These are phyloP conservation scores for Knufia petricola DNA, from an alignment of 2,329 filamentous ascomycete species.

Conservation along the genomic window DNA sequence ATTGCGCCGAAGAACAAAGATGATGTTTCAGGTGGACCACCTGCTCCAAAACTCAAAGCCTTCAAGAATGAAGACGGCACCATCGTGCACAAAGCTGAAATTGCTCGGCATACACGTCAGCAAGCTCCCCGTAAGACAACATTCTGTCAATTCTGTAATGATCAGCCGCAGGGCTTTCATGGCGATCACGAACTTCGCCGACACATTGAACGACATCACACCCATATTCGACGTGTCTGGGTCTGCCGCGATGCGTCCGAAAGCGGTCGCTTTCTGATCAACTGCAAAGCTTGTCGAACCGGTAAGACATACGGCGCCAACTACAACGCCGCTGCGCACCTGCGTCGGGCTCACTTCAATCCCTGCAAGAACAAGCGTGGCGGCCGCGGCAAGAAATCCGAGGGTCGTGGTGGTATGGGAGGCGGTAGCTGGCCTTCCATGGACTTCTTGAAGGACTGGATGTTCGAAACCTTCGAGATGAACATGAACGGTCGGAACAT, in stretches of 20 bases:
- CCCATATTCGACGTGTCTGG: constrained; percentile 49
- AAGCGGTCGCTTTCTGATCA: constrained; percentile 56
- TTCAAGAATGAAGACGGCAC: constrained; percentile 45
- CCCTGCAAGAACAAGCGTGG: constrained; percentile 48
- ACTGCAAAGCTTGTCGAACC: constrained; percentile 73
- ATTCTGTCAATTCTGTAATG: constrained; percentile 59
- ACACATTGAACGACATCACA: constrained; percentile 60
- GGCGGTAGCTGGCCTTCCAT: constrained; percentile 54
- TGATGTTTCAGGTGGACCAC: constrained; percentile 19
- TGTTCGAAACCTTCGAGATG: constrained; percentile 46
- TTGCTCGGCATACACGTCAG: constrained; percentile 46
- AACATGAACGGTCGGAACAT: constrained; percentile 19
- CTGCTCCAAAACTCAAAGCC: constrained; percentile 41
- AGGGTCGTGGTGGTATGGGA: constrained; percentile 52
- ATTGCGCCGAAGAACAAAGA: constrained; percentile 14
- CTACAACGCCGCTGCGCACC: constrained; percentile 88
- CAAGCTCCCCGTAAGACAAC: constrained; percentile 54
- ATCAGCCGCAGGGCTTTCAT: constrained; percentile 68
- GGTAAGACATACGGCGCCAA: constrained; percentile 79
- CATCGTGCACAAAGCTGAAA: constrained; percentile 46
- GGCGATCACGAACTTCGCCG: constrained; percentile 74
- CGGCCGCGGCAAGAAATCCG: constrained; percentile 48
- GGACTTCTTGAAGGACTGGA: constrained; percentile 52
- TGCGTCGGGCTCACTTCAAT: constrained; percentile 81
- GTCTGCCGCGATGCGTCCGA: constrained; percentile 52